Base-by-base conservation (phyloP, 2,329 filamentous ascomycete genomes). In the Monilinia fructigena region DNA sequence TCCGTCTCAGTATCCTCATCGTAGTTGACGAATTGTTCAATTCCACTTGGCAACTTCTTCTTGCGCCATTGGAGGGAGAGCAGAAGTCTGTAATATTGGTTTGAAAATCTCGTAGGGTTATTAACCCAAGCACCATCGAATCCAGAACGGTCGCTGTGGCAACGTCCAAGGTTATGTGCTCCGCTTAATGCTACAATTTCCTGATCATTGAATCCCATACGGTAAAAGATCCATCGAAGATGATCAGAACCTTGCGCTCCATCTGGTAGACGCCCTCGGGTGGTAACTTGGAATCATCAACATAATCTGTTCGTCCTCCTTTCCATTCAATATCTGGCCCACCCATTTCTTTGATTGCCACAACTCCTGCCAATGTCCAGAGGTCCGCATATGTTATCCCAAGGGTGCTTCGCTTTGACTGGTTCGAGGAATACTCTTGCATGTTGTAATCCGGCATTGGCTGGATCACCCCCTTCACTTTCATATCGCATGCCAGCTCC, bases 401-500 rank as follows among this genome's bases (percentile, higher is more conserved):
- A 88, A 2, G 84, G 80, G 74, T 87, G 82, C 56, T 80, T 79
- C 26, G 76, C 75, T 74, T 88, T 89, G 69, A 89, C 76, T 7
- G 86, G 84, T 72, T 89, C 86, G 68, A 89, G 82, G 76, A 89
- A 88, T 38, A 84, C 82, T 20, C 86, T 84, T 28, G 85, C 86
- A 74, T 88, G 81, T 71, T 88, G 83, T 12, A 89, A 81, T 23
- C 86, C 86, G 4, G 86, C 85, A 76, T 89, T 89, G 66, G 86
- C 84, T 5, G 86, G 85, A 73, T 89, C 86, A 68, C 85, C 86
- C 67, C 85, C 85, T 77, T 88, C 86, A 31, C 80, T 77, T 77
- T 88, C 85, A 74, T 87, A 89, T 45, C 86, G 81, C 86, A 89
- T 89, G 23, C 85, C 86, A 0, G 86, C 86, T 67, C 86, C 86